Base-by-base conservation (phyloP, 2,329 filamentous ascomycete species). In the Coniosporium tulheliwenetii region DNA sequence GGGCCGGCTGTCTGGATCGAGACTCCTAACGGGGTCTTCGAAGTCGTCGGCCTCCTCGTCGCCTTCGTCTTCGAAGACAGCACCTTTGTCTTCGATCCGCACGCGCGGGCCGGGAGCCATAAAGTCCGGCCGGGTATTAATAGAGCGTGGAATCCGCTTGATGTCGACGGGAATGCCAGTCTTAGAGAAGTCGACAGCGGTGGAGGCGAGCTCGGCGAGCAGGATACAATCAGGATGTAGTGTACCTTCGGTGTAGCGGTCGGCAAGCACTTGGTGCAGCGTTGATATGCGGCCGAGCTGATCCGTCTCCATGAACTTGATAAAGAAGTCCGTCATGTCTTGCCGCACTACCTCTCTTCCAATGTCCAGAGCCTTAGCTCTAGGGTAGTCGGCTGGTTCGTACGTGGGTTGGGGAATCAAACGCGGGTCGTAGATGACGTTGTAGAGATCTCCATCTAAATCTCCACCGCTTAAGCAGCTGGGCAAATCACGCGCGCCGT, bases 401-500 rank as follows among this genome's bases (percentile, higher is more conserved):
- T 66, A 74, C 0, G 60, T 63, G 0, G 43, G 50, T 4, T 52
- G 54, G 0, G 71, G 66, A 1, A 70, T 55, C 0, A 77, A 65
- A 0, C 56, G 52, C 0, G 58, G 48, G 48, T 93, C 84, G 68
- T 74, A 91, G 38, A 93, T 82, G 39, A 93, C 61, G 47, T 85
- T 81, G 57, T 82, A 93, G 0, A 84, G 61, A 54, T 94, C 86
- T 0, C 85, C 85, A 47, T 91, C 85, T 0, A 93, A 68, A 55
- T 93, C 85, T 0, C 85, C 85, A 1, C 85, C 85, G 40, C 80
- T 81, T 0, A 93, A 65, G 56, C 80, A 72, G 45, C 82, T 89
- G 0, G 85, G 84, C 0, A 93, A 62, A 51, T 93, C 85, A 12
- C 85, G 73, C 0, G 49, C 19, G 0, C 86, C 85, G 35, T 72